Base-by-base conservation (phyloP, 345 rosid species). In the Linum lewisii region DNA sequence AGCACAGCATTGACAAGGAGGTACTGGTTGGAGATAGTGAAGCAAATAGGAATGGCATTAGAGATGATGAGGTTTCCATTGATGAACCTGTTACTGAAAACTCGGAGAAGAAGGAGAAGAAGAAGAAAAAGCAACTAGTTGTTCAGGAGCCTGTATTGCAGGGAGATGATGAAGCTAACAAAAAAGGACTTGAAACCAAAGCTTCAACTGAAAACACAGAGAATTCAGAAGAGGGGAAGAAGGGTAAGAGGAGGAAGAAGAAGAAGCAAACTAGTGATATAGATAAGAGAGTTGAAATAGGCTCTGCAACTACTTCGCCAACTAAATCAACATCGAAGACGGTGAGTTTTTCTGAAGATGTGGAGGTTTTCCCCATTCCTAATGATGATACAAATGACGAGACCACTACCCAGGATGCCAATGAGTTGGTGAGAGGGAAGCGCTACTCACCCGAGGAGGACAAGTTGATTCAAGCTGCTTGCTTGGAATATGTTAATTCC, bases 401-500 rank as follows among this genome's bases (percentile, higher is more conserved):
- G n/a, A n/a, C n/a, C n/a, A n/a, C n/a, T n/a, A n/a, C n/a, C n/a
- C n/a, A n/a, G n/a, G n/a, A n/a, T n/a, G n/a, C n/a, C n/a, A n/a
- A 23, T 18, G 64, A 56, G 21, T 18, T 82, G 34, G 85, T 88
- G 66, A 76, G 68, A 21, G 95, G 84, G 50, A 88, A 83, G 73
- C 81, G 87, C 21, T 92, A 76, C 75, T 64, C 98, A 15, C 58
- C 13, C 25, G 86, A 88, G 72, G 98, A 91, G 73, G 90, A 88
- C 66, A 79, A 70, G 59, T 23, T 71, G 24, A 11, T 91, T 24
- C 82, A 63, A 74, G 23, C 58, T 21, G 79, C 88, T 66, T 90
- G 88, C 57, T 36, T 37, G 7, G 72, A 74, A 21, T 91, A 81
- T 71, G 67, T 88, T 53, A 81, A 77, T 20, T 49, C 63, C 58